Percentiles rank a stretch among this genome's conserved stretches.
Evolutionary conservation across 2,329 filamentous ascomycete species (phyloP).

Genomic region (Grosmannia serpens): DNA sequence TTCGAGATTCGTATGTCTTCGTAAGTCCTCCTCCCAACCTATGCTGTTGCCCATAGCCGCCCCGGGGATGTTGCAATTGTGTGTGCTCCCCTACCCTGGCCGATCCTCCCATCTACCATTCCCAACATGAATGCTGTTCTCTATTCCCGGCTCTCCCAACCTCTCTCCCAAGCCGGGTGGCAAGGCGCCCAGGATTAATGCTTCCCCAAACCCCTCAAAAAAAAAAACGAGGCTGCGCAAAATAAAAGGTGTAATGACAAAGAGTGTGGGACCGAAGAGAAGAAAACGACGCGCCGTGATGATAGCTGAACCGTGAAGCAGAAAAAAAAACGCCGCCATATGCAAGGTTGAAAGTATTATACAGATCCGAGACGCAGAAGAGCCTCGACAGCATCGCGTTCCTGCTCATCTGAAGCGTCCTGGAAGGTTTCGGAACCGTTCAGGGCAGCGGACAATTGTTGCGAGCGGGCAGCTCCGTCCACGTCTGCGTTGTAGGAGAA

Average conservation of each 20-base stretch:
- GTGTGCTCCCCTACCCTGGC: neutral
- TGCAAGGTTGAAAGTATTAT: conserved; percentile 41
- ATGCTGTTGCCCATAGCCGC: neutral
- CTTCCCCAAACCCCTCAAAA: neutral
- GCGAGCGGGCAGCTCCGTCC: conserved; percentile 27
- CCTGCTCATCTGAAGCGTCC: conserved; percentile 53
- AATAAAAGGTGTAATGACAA: neutral
- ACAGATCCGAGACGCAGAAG: conserved; percentile 71
- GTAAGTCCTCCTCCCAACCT: neutral
- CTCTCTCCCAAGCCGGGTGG: neutral
- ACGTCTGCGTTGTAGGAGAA: conserved; percentile 40
- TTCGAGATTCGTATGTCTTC: neutral
- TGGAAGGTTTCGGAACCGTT: conserved; percentile 39
- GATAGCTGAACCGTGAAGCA: neutral
- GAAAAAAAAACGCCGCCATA: conserved; percentile 36
- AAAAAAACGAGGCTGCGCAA: neutral
- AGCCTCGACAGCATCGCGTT: conserved; percentile 72
- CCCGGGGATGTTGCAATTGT: neutral
- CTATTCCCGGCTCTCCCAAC: neutral
- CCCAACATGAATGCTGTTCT: neutral
- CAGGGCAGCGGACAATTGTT: conserved; percentile 19
- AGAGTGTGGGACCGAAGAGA: neutral
- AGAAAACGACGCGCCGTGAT: conserved; percentile 1
- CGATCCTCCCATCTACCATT: neutral
- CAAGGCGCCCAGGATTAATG: neutral